A percentile compares a stretch with the other conserved stretches of the same genome.
phyloP scores from a whole-genome alignment of 2,329 filamentous ascomycete genomes.

The Podosphaera fusca region DNA sequence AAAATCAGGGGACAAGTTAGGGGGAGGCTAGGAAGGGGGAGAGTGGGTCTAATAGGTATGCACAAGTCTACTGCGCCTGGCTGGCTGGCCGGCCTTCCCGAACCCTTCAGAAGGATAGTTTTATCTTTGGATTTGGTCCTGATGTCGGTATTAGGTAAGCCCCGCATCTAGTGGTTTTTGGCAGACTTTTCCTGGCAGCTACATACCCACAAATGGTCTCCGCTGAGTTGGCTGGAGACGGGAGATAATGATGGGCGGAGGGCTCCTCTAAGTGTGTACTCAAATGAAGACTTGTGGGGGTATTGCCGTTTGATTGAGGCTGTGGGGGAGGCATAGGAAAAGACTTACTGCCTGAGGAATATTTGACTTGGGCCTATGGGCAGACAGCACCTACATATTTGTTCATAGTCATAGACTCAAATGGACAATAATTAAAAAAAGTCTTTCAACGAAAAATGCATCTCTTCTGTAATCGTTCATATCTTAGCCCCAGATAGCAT shows the following conservation, averaged over 20 bases:
- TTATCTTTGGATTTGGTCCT: background rate
- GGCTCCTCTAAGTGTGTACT: background rate
- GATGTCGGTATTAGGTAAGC: background rate
- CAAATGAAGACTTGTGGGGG: background rate
- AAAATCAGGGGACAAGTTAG: background rate
- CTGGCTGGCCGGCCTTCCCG: background rate
- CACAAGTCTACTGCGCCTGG: background rate
- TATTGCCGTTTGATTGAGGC: background rate
- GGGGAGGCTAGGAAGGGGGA: background rate
- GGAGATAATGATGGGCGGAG: background rate
- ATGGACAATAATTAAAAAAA: background rate
- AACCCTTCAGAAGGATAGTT: background rate
- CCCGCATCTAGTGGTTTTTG: background rate
- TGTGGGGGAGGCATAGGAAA: background rate
- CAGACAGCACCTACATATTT: background rate
- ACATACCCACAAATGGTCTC: background rate
- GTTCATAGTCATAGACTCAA: background rate
- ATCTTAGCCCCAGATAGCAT: background rate
- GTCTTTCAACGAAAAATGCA: background rate
- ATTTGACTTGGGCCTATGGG: background rate
- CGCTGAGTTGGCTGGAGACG: background rate
- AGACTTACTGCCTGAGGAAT: background rate
- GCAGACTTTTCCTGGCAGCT: background rate
- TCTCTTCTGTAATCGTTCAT: background rate
- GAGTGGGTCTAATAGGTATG: background rate